phyloP scores from a whole-genome alignment of 129 eudicot genomes.

The Chrysanthemum seticuspe region DNA sequence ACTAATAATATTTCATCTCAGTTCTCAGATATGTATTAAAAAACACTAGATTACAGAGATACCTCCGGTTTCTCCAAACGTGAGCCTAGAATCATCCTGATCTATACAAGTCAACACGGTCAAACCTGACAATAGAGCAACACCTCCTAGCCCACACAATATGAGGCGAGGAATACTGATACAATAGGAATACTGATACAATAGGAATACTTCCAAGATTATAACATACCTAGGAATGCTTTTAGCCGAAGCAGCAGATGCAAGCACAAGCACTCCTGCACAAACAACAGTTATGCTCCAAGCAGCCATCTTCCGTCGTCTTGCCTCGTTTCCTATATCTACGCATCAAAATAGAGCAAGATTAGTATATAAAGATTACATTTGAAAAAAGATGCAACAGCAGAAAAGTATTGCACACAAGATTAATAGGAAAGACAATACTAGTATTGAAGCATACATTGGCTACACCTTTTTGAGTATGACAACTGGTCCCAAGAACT shows the following conservation, averaged over 20 bases:
- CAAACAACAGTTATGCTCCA: slow-evolving; percentile 44
- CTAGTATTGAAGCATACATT: slow-evolving; percentile 34
- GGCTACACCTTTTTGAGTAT: slow-evolving; percentile 41
- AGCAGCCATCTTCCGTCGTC: slow-evolving; percentile 44
- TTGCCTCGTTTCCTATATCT: slow-evolving; percentile 31
- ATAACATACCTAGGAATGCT: no score
- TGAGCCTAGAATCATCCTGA: slow-evolving; percentile 44
- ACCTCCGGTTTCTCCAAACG: slow-evolving; percentile 59
- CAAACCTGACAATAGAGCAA: slow-evolving; percentile 39
- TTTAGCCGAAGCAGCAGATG: background rate
- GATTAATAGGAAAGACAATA: no score
- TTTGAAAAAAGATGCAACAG: background rate
- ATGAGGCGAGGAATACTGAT: slow-evolving; percentile 45
- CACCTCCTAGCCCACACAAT: slow-evolving; percentile 48
- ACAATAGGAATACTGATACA: slow-evolving; percentile 17
- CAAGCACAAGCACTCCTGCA: slow-evolving; percentile 41
- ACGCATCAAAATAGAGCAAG: background rate
- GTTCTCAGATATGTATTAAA: background rate
- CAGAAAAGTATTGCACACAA: no score
- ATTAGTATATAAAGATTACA: background rate
- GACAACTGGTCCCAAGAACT: slow-evolving; percentile 27
- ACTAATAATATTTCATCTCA: background rate
- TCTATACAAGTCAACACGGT: slow-evolving; percentile 43
- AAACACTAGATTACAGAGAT: slow-evolving; percentile 2
- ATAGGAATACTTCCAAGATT: no score